Percentiles rank a stretch among this genome's conserved stretches.
phyloP scores from a whole-genome alignment of 805 yeast genomes.

The Starmerella floris region DNA sequence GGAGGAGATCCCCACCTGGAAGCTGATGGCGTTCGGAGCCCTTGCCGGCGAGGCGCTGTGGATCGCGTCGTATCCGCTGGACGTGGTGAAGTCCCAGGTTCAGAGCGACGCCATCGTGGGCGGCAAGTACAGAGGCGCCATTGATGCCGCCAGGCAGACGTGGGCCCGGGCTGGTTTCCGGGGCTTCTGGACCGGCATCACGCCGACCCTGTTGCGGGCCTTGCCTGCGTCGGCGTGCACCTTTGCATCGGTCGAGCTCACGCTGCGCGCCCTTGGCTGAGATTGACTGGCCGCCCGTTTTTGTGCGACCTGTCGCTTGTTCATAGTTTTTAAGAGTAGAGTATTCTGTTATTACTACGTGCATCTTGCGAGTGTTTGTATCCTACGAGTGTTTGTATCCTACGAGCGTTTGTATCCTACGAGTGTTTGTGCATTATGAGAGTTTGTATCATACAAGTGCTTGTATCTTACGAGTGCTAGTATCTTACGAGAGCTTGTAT shows the following conservation, averaged over 20 bases:
- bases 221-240: slow-evolving; percentile 66
- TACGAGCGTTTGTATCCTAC: too few species aligned
- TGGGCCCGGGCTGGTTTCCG: slow-evolving; percentile 31
- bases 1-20: slow-evolving; percentile 40
- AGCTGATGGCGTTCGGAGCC: slow-evolving; percentile 46
- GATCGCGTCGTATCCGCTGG: slow-evolving; percentile 58
- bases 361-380: neutral
- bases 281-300: too few species aligned
- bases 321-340: neutral
- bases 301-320: neutral
- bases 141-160: slow-evolving; percentile 35
- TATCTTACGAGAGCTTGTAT: too few species aligned
- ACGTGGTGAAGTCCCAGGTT: slow-evolving; percentile 47
- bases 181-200: slow-evolving; percentile 46
- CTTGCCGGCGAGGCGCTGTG: slow-evolving; percentile 56
- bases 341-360: neutral
- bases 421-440: too few species aligned
- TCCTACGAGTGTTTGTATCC: neutral
- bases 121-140: slow-evolving; percentile 29
- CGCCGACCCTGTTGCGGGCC: slow-evolving; percentile 45
- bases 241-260: slow-evolving; percentile 61
- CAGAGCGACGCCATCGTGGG: slow-evolving; percentile 39
- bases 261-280: slow-evolving; percentile 35
- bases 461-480: too few species aligned
- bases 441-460: too few species aligned